Conservation (phyloP, 2,329 filamentous ascomycete genomes). For the Trichoderma cornu-damae region DNA sequence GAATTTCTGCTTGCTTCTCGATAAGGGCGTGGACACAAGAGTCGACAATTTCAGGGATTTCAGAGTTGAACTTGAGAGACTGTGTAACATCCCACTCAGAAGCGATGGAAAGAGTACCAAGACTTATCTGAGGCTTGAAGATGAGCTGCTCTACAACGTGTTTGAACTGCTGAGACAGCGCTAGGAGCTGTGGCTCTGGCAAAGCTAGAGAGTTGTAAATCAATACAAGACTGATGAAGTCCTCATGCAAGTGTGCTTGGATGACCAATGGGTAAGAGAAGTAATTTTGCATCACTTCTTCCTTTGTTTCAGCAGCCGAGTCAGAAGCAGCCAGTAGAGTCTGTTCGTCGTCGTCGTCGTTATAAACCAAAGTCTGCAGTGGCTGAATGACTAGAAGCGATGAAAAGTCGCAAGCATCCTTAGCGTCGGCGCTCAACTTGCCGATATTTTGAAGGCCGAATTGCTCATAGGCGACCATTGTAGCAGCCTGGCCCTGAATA, state of each 20-base stretch:
- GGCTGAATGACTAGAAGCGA: constrained; percentile 23
- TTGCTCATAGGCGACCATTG: constrained; percentile 23
- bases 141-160: constrained; percentile 10
- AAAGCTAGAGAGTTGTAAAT: not conserved
- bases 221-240: constrained; percentile 7
- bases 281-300: constrained; percentile 10
- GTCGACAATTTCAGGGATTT: constrained; percentile 2
- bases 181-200: not conserved
- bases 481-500: constrained; percentile 18
- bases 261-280: constrained; percentile 17
- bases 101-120: constrained; percentile 2
- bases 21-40: constrained; percentile 18
- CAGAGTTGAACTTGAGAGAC: constrained; percentile 4
- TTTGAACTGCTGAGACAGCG: constrained; percentile 15
- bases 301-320: not conserved
- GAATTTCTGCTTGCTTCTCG: constrained; percentile 4
- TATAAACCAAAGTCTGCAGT: not conserved
- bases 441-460: constrained; percentile 25
- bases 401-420: constrained; percentile 22
- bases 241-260: constrained; percentile 5
- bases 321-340: not conserved
- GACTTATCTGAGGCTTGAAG: not conserved
- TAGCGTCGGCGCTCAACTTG: constrained; percentile 18
- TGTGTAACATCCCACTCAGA: constrained; percentile 8
- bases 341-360: not conserved